These are phyloP conservation scores for Ceratobasidium sp. DNA, from an alignment of 1,284 basidiomycete species.

Conservation along the genomic window DNA sequence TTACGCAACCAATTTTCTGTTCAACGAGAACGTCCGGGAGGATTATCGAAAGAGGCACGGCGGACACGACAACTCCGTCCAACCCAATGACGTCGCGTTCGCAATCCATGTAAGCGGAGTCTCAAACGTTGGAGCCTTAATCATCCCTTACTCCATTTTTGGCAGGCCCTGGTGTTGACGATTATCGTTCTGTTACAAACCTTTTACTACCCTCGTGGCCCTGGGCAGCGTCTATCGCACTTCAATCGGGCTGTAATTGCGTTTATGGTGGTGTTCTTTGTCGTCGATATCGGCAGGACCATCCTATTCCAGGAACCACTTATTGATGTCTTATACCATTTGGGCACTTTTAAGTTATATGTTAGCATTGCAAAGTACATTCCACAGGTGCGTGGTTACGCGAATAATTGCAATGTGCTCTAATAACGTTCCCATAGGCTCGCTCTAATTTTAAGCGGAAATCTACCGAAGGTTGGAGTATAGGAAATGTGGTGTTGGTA, in stretches of 20 bases:
- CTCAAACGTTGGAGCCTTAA: background rate
- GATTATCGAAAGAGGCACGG: constrained; percentile 54
- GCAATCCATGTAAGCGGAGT: constrained; percentile 51
- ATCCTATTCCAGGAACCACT: constrained; percentile 36
- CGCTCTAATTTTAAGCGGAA: constrained; percentile 57
- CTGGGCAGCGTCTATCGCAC: constrained; percentile 49
- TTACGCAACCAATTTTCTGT: constrained; percentile 53
- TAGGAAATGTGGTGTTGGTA: constrained; percentile 58
- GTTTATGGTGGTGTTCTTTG: constrained; percentile 46
- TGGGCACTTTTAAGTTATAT: constrained; percentile 58
- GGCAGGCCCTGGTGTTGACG: constrained; percentile 49
- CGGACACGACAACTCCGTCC: constrained; percentile 54
- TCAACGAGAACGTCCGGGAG: constrained; percentile 50
- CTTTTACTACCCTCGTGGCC: constrained; percentile 52
- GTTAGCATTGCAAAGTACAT: constrained; percentile 59
- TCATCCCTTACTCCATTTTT: background rate
- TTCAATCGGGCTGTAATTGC: constrained; percentile 51
- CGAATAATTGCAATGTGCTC: constrained; percentile 7
- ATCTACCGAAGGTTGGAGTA: constrained; percentile 58
- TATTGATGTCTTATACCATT: constrained; percentile 53
- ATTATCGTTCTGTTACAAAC: constrained; percentile 49
- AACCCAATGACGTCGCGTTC: constrained; percentile 56
- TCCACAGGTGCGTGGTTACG: constrained; percentile 53
- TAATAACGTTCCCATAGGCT: constrained; percentile 52
- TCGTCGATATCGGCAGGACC: constrained; percentile 48